Base-by-base conservation (phyloP, 1,139 yeast genomes). In the Suhomyces anneliseae region DNA sequence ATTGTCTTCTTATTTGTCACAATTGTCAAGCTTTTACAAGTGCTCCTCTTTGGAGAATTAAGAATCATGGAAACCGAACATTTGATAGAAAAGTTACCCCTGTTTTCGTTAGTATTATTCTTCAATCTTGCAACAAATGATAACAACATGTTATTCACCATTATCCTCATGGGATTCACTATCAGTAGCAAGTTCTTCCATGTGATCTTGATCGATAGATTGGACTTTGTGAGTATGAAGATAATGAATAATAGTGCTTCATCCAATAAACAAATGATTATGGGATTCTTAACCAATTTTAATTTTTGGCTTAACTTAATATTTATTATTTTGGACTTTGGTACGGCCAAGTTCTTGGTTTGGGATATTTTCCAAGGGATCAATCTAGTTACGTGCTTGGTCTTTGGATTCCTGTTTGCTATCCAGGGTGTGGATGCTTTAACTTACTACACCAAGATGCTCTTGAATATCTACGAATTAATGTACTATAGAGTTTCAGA, bases 351-450 rank as follows among this genome's bases (percentile, higher is more conserved):
- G 45, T 69, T 78, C 40, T 79, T 89, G 54, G 79, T 83, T 10
- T 79, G 79, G 54, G 85, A 82, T 54, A 78, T 84, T 3, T 77
- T 82, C 52, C 75, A 70, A 52, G 79, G 79, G 39, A 71, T 57
- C 64, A 81, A 62, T 68, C 80, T 62, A 60, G 80, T 65, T 60
- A 83, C 70, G 2, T 73, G 84, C 74, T 57, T 78, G 64, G 69
- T 81, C 33, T 85, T 88, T 65, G 93, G 93, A 0, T 84, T 89
- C 62, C 95, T 88, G 56, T 86, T 86, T 62, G 84, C 88, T 6
- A 69, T 87, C 44, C 73, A 85, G 50, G 79, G 82, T 12, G 74
- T 86, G 27, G 86, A 83, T 44, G 64, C 83, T 19, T 55, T 81
- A 19, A 70, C 81, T 8, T 69, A 76, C 42, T 66, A 72, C 15